These are phyloP conservation scores for Bretziella fagacearum DNA, from an alignment of 2,329 filamentous ascomycete genomes.

Conservation along the genomic window DNA sequence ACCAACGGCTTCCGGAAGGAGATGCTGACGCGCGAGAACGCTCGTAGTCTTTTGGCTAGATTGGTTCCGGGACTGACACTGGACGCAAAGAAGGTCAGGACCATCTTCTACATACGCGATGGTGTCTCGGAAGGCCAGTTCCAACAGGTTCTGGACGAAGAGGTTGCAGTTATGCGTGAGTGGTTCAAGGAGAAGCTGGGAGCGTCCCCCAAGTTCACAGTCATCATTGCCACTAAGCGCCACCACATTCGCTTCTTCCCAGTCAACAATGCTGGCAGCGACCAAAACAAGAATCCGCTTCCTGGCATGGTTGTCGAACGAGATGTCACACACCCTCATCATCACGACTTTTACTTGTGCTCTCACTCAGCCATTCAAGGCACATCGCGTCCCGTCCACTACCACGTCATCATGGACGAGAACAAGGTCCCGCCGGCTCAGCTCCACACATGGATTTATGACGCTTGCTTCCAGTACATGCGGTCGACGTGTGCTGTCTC, in stretches of 20 bases:
- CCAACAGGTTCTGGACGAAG: constrained; percentile 57
- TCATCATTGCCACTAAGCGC: constrained; percentile 80
- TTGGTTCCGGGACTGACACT: constrained; percentile 36
- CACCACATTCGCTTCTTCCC: constrained; percentile 93
- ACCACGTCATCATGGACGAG: constrained; percentile 78
- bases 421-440: constrained; percentile 47
- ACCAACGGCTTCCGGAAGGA: constrained; percentile 73
- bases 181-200: constrained; percentile 28
- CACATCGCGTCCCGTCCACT: constrained; percentile 81
- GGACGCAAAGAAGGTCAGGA: background rate
- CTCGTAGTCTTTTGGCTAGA: constrained; percentile 46
- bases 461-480: constrained; percentile 86
- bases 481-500: constrained; percentile 88
- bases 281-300: constrained; percentile 64
- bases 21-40: constrained; percentile 53
- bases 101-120: constrained; percentile 78
- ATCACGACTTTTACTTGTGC: constrained; percentile 67
- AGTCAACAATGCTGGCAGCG: constrained; percentile 29
- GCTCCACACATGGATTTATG: constrained; percentile 78
- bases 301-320: constrained; percentile 78
- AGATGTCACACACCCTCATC: constrained; percentile 78
- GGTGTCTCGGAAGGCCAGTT: constrained; percentile 85
- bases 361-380: constrained; percentile 69
- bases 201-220: constrained; percentile 52
- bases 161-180: constrained; percentile 54